Evolutionary conservation across 768 basidiomycete species (phyloP).

Genomic region (Kwoniella mangroviensis): DNA sequence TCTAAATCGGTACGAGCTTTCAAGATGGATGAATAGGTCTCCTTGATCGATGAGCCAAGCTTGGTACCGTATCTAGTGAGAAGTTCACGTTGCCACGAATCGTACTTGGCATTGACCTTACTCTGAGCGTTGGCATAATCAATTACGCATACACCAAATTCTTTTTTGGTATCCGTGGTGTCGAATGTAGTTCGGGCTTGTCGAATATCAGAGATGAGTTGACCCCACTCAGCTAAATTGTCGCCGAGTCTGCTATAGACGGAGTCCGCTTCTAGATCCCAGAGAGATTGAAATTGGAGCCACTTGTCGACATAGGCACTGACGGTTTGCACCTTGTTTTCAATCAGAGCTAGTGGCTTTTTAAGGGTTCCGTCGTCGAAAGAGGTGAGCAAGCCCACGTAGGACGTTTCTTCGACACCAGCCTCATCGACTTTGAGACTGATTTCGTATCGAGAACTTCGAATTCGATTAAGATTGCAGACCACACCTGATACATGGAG

Average conservation of each 20-base stretch:
- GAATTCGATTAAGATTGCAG: slow-evolving; percentile 82
- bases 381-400: slow-evolving; percentile 76
- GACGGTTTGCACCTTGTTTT: slow-evolving; percentile 75
- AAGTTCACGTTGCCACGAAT: slow-evolving; percentile 96
- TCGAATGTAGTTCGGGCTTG: slow-evolving; percentile 95
- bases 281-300: slow-evolving; percentile 98
- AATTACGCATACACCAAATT: slow-evolving; percentile 90
- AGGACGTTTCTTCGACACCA: slow-evolving; percentile 71
- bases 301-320: slow-evolving; percentile 93
- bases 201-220: slow-evolving; percentile 94
- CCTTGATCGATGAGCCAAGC: slow-evolving; percentile 94
- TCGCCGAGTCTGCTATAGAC: slow-evolving; percentile 92
- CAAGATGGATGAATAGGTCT: slow-evolving; percentile 88
- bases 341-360: slow-evolving; percentile 82
- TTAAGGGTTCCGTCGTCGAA: slow-evolving; percentile 76
- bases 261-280: slow-evolving; percentile 97
- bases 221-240: slow-evolving; percentile 90
- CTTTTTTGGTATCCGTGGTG: slow-evolving; percentile 88
- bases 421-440: slow-evolving; percentile 82
- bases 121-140: slow-evolving; percentile 98
- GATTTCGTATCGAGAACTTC: slow-evolving; percentile 96
- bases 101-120: slow-evolving; percentile 97
- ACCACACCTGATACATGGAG: slow-evolving; percentile 67
- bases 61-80: slow-evolving; percentile 88
- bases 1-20: slow-evolving; percentile 96